phyloP scores from a whole-genome alignment of 768 basidiomycete species.

The Rhodotorula paludigena region DNA sequence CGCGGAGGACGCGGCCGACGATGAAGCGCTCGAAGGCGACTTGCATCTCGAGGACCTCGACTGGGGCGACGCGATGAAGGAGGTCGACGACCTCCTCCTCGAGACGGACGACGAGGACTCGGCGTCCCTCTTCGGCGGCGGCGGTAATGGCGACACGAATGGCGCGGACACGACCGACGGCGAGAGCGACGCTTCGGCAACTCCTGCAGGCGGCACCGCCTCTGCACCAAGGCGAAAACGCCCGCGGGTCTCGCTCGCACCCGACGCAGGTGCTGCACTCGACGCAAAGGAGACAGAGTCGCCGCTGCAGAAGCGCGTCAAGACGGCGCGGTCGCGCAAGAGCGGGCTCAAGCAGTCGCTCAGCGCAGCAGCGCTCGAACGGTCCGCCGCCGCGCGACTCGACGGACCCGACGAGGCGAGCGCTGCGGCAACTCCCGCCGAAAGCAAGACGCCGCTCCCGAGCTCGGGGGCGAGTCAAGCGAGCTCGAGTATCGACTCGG shows the following conservation, averaged over 20 bases:
- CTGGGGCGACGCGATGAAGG: slow-evolving; percentile 78
- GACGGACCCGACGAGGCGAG: no score
- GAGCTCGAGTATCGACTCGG: slow-evolving; percentile 24
- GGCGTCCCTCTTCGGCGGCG: slow-evolving; percentile 5
- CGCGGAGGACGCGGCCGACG: slow-evolving; percentile 57
- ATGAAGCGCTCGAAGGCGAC: slow-evolving; percentile 55
- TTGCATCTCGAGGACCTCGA: slow-evolving; percentile 58
- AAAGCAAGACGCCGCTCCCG: not conserved
- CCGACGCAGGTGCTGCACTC: not conserved
- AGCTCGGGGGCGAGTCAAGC: slow-evolving; percentile 22
- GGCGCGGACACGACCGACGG: slow-evolving; percentile 3
- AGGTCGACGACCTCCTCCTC: slow-evolving; percentile 74
- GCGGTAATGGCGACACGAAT: not conserved
- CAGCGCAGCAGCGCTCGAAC: slow-evolving; percentile 15
- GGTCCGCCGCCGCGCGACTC: not conserved
- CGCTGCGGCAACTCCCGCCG: not conserved
- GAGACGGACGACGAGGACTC: slow-evolving; percentile 41
- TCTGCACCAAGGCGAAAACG: not conserved
- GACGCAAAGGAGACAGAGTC: not conserved
- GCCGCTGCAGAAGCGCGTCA: slow-evolving; percentile 37
- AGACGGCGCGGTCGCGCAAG: slow-evolving; percentile 18
- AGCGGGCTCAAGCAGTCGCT: slow-evolving; percentile 30
- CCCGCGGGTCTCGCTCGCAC: not conserved
- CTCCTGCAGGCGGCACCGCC: not conserved
- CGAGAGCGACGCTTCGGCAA: slow-evolving; percentile 12